A percentile compares a stretch with the other conserved stretches of the same genome.
Conservation (phyloP, 2,329 filamentous ascomycete species). For the Fusarium multiceps region DNA sequence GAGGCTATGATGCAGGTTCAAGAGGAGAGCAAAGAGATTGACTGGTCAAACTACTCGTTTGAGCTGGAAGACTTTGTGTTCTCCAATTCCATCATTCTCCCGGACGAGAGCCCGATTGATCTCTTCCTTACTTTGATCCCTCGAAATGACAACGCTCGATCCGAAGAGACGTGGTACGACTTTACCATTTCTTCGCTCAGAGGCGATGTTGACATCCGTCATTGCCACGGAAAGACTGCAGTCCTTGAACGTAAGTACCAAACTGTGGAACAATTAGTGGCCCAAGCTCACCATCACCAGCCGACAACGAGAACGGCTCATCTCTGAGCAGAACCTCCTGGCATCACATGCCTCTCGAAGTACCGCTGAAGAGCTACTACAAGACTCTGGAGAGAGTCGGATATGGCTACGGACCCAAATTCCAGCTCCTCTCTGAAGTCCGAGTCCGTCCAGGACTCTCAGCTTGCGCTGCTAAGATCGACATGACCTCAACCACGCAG, state of each 20-base stretch:
- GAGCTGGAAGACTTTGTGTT: slow-evolving; percentile 42
- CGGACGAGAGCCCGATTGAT: slow-evolving; percentile 35
- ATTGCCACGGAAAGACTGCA: slow-evolving; percentile 35
- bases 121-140: slow-evolving; percentile 41
- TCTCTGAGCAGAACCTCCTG: slow-evolving; percentile 32
- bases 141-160: slow-evolving; percentile 28
- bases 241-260: slow-evolving; percentile 29
- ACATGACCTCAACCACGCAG: slow-evolving; percentile 29
- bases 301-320: not conserved
- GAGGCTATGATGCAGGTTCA: slow-evolving; percentile 43
- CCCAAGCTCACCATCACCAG: slow-evolving; percentile 11
- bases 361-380: slow-evolving; percentile 42
- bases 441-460: slow-evolving; percentile 37
- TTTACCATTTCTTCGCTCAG: slow-evolving; percentile 43
- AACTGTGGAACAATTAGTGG: not conserved
- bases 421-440: slow-evolving; percentile 41
- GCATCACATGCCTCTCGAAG: slow-evolving; percentile 39
- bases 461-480: slow-evolving; percentile 38
- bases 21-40: slow-evolving; percentile 36
- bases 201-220: slow-evolving; percentile 41
- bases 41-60: slow-evolving; percentile 35
- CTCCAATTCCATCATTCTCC: slow-evolving; percentile 43
- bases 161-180: slow-evolving; percentile 37
- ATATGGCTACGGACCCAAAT: slow-evolving; percentile 42
- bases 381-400: slow-evolving; percentile 40